phyloP scores from a whole-genome alignment of 2,329 filamentous ascomycete genomes.

The Thelonectria olida region DNA sequence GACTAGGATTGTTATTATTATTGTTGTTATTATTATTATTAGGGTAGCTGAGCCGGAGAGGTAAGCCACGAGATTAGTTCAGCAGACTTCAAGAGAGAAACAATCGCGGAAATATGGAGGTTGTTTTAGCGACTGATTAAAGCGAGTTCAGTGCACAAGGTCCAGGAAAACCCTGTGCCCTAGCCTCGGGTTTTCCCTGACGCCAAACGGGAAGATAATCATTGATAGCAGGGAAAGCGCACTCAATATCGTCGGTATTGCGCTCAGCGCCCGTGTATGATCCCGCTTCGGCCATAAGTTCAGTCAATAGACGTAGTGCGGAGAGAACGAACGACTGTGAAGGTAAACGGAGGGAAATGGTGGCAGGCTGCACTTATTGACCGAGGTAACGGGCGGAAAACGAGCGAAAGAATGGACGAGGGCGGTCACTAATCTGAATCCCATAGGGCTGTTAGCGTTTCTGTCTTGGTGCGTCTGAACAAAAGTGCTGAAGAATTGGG shows the following conservation, averaged over 20 bases:
- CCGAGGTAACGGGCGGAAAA: neutral
- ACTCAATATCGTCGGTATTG: slow-evolving; percentile 11
- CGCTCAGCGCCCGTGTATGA: slow-evolving; percentile 1
- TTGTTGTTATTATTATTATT: neutral
- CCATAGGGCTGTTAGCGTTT: slow-evolving; percentile 18
- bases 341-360: no score
- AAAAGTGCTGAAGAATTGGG: neutral
- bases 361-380: no score
- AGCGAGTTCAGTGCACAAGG: slow-evolving; percentile 9
- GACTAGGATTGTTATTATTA: neutral
- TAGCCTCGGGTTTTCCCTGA: neutral
- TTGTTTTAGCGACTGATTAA: slow-evolving; percentile 9
- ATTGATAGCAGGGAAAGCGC: slow-evolving; percentile 4
- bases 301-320: neutral
- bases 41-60: neutral
- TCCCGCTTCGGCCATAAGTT: slow-evolving; percentile 4
- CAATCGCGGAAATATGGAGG: neutral
- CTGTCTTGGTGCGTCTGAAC: neutral
- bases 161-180: neutral
- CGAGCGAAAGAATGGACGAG: neutral
- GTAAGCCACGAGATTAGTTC: slow-evolving; percentile 13
- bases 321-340: neutral
- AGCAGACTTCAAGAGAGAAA: neutral
- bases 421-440: slow-evolving; percentile 18
- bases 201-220: slow-evolving; percentile 8